Evolutionary conservation across 768 basidiomycete species (phyloP).

Genomic region (Strobilomyces echinocephalus): DNA sequence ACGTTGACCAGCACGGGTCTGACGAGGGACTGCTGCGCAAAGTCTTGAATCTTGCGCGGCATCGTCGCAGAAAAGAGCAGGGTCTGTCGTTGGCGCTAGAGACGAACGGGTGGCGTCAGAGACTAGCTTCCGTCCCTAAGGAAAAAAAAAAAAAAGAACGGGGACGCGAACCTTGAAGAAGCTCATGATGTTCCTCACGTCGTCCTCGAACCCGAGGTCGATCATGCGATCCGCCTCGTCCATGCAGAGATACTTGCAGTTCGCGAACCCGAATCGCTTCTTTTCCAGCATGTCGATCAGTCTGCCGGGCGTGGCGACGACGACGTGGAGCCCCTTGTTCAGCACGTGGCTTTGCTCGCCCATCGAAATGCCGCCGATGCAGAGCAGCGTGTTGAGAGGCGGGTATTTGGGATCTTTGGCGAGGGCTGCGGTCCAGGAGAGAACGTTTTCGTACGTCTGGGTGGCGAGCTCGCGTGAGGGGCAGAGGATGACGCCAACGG

Average conservation of each 20-base stretch:
- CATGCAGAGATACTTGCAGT: conserved; percentile 96
- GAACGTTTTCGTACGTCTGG: conserved; percentile 94
- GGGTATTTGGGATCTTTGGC: conserved; percentile 81
- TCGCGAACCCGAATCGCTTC: conserved; percentile 84
- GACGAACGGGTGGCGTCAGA: conserved; percentile 3
- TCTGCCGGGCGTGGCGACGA: conserved; percentile 94
- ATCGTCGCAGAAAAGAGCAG: conserved; percentile 97
- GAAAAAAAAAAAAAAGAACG: no score
- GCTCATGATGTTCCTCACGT: conserved; percentile 98
- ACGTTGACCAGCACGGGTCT: conserved; percentile 94
- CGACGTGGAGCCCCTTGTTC: conserved; percentile 88
- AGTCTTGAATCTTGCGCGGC: conserved; percentile 98
- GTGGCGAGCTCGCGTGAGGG: conserved; percentile 95
- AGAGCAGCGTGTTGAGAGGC: conserved; percentile 79
- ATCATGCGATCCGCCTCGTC: conserved; percentile 99
- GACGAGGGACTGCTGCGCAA: conserved; percentile 94
- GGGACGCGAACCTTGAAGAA: conserved; percentile 80
- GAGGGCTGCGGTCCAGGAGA: conserved; percentile 79
- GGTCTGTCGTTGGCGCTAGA: conserved; percentile 90
- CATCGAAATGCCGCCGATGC: conserved; percentile 98
- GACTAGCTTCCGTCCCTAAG: neutral
- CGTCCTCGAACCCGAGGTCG: conserved; percentile 97
- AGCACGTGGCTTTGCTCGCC: conserved; percentile 92
- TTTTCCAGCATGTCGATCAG: conserved; percentile 99
- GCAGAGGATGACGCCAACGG: conserved; percentile 93